Conservation (phyloP, 208 protist genomes). For the Crithidia brevicula region DNA sequence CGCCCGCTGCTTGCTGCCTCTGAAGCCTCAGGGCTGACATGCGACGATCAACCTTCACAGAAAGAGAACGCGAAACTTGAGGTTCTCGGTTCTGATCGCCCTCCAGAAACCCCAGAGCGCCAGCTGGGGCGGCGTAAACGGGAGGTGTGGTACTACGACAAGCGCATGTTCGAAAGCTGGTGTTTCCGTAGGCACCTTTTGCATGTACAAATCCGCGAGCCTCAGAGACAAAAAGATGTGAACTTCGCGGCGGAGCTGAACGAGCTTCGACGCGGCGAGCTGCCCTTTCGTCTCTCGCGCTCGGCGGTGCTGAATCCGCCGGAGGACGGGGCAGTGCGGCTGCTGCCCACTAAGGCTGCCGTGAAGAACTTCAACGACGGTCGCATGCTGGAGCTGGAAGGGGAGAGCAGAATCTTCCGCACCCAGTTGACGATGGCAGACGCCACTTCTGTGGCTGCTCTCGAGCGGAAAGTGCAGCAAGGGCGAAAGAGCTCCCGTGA, state of each 20-base stretch:
- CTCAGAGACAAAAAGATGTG: constrained; percentile 55
- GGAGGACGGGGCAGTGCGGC: constrained; percentile 63
- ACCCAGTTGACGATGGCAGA: constrained; percentile 38
- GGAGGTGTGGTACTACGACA: constrained; percentile 42
- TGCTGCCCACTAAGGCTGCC: constrained; percentile 63
- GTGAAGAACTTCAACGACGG: constrained; percentile 75
- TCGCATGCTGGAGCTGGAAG: constrained; percentile 71
- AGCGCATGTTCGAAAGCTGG: constrained; percentile 70
- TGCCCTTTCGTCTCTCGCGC: constrained; percentile 66
- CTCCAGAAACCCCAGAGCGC: too few relatives aligned
- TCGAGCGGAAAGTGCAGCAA: neutral
- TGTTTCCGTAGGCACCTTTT: constrained; percentile 67
- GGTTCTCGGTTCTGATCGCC: too few relatives aligned
- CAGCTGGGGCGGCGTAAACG: neutral
- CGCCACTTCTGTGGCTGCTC: neutral
- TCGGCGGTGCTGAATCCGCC: constrained; percentile 61
- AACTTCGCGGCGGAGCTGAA: constrained; percentile 72
- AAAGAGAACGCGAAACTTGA: neutral
- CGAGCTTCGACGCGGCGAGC: constrained; percentile 55
- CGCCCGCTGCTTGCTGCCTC: neutral
- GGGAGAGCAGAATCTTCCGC: constrained; percentile 46
- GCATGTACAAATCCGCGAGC: constrained; percentile 62
- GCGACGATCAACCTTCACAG: too few relatives aligned
- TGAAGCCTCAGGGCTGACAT: neutral
- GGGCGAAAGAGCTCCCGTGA: neutral